These are phyloP conservation scores for Crepidotus variabilis DNA, from an alignment of 768 basidiomycete species.

Conservation along the genomic window DNA sequence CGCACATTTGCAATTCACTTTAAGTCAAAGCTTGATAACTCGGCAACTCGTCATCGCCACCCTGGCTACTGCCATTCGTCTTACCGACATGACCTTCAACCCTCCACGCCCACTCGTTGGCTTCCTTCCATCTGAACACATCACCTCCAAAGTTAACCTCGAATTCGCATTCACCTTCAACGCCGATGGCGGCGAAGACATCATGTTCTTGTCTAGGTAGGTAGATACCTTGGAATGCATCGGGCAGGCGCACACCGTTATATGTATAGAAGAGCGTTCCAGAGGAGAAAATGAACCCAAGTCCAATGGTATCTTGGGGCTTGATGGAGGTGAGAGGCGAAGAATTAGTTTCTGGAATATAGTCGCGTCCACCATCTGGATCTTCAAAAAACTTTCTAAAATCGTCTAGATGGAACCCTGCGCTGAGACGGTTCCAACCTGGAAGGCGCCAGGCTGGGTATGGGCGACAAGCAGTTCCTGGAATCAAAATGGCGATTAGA, in stretches of 20 bases:
- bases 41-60: slow-evolving; percentile 44
- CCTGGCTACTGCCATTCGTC: slow-evolving; percentile 29
- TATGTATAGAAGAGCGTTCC: slow-evolving; percentile 61
- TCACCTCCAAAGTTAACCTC: slow-evolving; percentile 66
- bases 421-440: slow-evolving; percentile 68
- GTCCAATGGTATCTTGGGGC: slow-evolving; percentile 54
- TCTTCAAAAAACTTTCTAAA: slow-evolving; percentile 73
- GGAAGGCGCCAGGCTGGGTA: slow-evolving; percentile 66
- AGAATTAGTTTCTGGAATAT: slow-evolving; percentile 25
- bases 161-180: slow-evolving; percentile 48
- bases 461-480: slow-evolving; percentile 62
- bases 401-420: slow-evolving; percentile 67
- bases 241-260: slow-evolving; percentile 52
- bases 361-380: slow-evolving; percentile 60
- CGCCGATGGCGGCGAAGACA: slow-evolving; percentile 63
- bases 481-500: not conserved
- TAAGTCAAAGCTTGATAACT: slow-evolving; percentile 22
- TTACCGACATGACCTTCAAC: slow-evolving; percentile 60
- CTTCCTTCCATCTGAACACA: slow-evolving; percentile 58
- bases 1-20: too few species aligned
- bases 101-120: slow-evolving; percentile 63
- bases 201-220: slow-evolving; percentile 47
- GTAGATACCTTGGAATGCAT: slow-evolving; percentile 59
- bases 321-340: slow-evolving; percentile 21
- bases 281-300: slow-evolving; percentile 55